Base-by-base conservation (phyloP, 208 protist genomes). In the Acanthamoeba castellanii region DNA sequence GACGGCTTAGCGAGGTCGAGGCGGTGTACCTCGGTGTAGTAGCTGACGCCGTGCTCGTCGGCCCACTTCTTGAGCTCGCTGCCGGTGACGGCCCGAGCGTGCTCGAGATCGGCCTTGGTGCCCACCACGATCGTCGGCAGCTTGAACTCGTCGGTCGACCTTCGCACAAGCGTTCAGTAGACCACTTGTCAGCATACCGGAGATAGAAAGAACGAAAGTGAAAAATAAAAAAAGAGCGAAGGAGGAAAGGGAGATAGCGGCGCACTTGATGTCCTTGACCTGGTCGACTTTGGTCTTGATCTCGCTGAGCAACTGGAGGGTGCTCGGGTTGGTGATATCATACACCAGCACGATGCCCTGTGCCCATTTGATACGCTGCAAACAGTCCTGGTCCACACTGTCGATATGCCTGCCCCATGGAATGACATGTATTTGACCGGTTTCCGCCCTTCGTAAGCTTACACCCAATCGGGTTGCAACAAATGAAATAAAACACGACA, bases 41-140 rank as follows among this genome's bases (percentile, higher is more conserved):
- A 85, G 47, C 27, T n/a, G 9, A 85, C 42, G 25, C 76, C 76
- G 47, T 85, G 76, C 76, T 85, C 76, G 47, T 85, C 76, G n/a
- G 76, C 76, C 76, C 76, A 85, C 42, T 30, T 47, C 47, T 85
- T 85, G 76, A 85, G 76, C 13, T 85, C 76, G 47, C 76, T 85
- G 14, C 76, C 76, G 76, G 45, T 57, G 14, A 85, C 76, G 11
- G 47, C 76, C 8, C 76, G 34, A 0, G 6, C 11, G 9, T 85
- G 37, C 45, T 85, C 76, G 27, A 85, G 76, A 11, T 85, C 76
- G 76, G 45, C 47, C 30, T 85, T 85, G 13, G 76, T 85, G 45
- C 76, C 76, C 45, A 85, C 76, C 14, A 85, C 76, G 34, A 85
- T 85, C 42, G 76, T 57, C 25, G 76, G 76, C 20, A 85, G 22